Conservation (phyloP, 2,329 filamentous ascomycete genomes). For the Aspergillus arachidicola region DNA sequence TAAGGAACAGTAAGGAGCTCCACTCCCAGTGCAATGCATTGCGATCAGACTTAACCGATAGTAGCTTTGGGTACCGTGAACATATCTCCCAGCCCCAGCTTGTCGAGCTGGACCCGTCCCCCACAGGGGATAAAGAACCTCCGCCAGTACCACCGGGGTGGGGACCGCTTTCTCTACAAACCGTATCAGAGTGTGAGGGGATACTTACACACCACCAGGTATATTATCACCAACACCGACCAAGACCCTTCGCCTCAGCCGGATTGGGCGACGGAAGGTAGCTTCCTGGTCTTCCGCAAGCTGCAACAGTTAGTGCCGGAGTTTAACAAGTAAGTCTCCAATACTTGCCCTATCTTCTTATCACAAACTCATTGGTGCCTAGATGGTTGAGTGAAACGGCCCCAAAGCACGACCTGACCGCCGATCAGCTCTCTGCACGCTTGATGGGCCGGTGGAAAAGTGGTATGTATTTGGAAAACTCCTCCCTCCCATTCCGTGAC, state of each 20-base stretch:
- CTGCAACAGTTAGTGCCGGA: constrained; percentile 50
- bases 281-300: constrained; percentile 49
- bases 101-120: constrained; percentile 32
- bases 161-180: constrained; percentile 9
- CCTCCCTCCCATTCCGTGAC: neutral
- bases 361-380: neutral
- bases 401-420: neutral
- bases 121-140: constrained; percentile 6
- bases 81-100: constrained; percentile 47
- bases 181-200: neutral
- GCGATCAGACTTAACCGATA: neutral
- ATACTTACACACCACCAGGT: constrained; percentile 32
- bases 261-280: constrained; percentile 48
- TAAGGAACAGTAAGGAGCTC: neutral
- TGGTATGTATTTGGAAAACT: constrained; percentile 4
- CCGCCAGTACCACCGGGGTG: constrained; percentile 30
- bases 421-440: constrained; percentile 7
- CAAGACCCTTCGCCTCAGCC: constrained; percentile 36
- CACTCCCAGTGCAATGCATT: neutral
- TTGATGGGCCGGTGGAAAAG: constrained; percentile 13
- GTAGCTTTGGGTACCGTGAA: constrained; percentile 49
- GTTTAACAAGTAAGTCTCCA: constrained; percentile 36
- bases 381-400: constrained; percentile 4
- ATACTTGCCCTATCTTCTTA: neutral
- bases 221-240: constrained; percentile 36